These are phyloP conservation scores for Pneumocystis canis DNA, from an alignment of 1,139 yeast species.

Conservation along the genomic window DNA sequence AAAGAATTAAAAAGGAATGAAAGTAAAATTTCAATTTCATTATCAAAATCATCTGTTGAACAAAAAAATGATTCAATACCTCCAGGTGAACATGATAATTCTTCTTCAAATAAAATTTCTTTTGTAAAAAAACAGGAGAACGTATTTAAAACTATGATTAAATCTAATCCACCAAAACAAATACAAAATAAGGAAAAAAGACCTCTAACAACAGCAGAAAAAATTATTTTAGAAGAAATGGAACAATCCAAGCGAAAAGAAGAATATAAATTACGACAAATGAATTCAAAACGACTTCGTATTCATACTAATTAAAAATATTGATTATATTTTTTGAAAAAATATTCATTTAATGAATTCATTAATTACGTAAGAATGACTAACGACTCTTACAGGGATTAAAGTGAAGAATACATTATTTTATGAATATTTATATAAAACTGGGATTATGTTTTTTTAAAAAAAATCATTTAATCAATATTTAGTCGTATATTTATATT, in stretches of 20 bases:
- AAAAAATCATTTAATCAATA: background rate
- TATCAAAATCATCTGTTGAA: constrained; percentile 14
- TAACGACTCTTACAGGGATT: background rate
- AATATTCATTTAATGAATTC: background rate
- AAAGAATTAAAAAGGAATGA: background rate
- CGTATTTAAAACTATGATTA: constrained; percentile 1
- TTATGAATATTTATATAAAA: background rate
- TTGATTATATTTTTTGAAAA: background rate
- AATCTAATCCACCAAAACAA: constrained; percentile 4
- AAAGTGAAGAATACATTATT: no score
- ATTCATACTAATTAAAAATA: background rate
- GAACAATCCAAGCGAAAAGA: background rate
- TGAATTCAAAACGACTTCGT: background rate
- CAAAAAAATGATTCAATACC: background rate
- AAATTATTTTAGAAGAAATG: constrained; percentile 7
- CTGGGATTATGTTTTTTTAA: background rate
- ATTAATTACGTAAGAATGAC: background rate
- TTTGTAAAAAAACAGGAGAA: constrained; percentile 2
- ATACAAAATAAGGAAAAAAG: background rate
- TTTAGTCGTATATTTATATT: background rate
- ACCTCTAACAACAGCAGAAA: constrained; percentile 7
- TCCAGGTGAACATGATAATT: background rate
- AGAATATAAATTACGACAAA: background rate
- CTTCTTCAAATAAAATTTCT: background rate
- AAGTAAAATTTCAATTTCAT: background rate